A percentile compares a stretch with the other conserved stretches of the same genome.
These are phyloP conservation scores for Leishmania mexicana DNA, from an alignment of 208 protist genomes.

Conservation along the genomic window DNA sequence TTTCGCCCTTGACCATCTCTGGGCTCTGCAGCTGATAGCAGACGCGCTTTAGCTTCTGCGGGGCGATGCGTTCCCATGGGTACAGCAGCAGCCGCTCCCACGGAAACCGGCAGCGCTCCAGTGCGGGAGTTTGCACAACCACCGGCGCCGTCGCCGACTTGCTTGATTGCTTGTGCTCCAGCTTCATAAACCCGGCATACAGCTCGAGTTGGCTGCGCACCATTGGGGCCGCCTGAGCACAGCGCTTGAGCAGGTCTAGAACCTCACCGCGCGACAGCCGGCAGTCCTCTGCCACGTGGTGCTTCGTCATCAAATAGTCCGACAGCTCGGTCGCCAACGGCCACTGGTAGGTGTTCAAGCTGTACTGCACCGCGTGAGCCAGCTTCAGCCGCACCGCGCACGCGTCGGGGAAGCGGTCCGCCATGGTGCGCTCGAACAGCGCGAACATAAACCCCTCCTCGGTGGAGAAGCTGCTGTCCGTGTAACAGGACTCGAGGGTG, in stretches of 20 bases:
- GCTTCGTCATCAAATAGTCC: slow-evolving; percentile 78
- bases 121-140: slow-evolving; percentile 33
- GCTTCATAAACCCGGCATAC: slow-evolving; percentile 34
- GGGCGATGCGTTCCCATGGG: slow-evolving; percentile 46
- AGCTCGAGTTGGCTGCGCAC: slow-evolving; percentile 62
- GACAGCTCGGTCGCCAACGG: slow-evolving; percentile 71
- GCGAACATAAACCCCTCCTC: slow-evolving; percentile 79
- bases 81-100: slow-evolving; percentile 66
- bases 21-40: slow-evolving; percentile 47
- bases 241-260: slow-evolving; percentile 69
- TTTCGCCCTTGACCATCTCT: slow-evolving; percentile 36
- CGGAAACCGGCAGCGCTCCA: slow-evolving; percentile 58
- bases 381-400: slow-evolving; percentile 90
- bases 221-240: slow-evolving; percentile 41
- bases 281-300: slow-evolving; percentile 85
- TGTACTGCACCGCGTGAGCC: slow-evolving; percentile 81
- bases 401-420: slow-evolving; percentile 81
- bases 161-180: background rate
- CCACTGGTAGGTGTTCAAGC: slow-evolving; percentile 71
- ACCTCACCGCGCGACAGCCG: slow-evolving; percentile 53
- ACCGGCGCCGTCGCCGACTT: slow-evolving; percentile 15
- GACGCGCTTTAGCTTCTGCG: slow-evolving; percentile 55
- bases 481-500: slow-evolving; percentile 79
- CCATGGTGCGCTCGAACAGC: slow-evolving; percentile 53
- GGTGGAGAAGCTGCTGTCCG: slow-evolving; percentile 55